phyloP scores from a whole-genome alignment of 345 rosid genomes.

The Gossypium turneri region DNA sequence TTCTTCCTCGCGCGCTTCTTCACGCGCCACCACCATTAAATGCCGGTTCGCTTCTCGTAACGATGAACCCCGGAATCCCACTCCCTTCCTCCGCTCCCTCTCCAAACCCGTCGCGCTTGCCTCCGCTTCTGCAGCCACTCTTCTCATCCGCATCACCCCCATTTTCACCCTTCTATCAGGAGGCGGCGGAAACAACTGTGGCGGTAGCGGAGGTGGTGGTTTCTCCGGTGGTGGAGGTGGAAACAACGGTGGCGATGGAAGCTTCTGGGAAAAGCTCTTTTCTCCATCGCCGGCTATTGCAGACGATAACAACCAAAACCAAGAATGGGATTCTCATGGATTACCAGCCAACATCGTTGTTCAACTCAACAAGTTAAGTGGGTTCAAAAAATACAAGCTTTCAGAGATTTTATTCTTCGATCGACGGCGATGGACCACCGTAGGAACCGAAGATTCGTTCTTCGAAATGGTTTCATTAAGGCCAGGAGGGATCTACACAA shows the following conservation, averaged over 20 bases:
- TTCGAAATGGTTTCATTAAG: slow-evolving; percentile 93
- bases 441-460: slow-evolving; percentile 86
- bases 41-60: slow-evolving; percentile 27
- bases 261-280: slow-evolving; percentile 55
- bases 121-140: slow-evolving; percentile 46
- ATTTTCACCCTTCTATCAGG: slow-evolving; percentile 23
- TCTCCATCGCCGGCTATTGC: slow-evolving; percentile 60
- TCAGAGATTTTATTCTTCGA: slow-evolving; percentile 85
- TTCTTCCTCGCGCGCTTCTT: slow-evolving; percentile 22
- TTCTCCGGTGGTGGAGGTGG: slow-evolving; percentile 40
- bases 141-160: slow-evolving; percentile 47
- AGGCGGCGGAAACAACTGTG: slow-evolving; percentile 30
- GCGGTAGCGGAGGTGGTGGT: slow-evolving; percentile 27
- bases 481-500: slow-evolving; percentile 82
- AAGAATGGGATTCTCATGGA: slow-evolving; percentile 90
- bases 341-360: slow-evolving; percentile 80
- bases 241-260: slow-evolving; percentile 37
- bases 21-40: slow-evolving; percentile 30
- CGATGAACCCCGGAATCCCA: slow-evolving; percentile 16
- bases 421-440: slow-evolving; percentile 47
- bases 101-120: slow-evolving; percentile 43
- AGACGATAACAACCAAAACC: slow-evolving; percentile 53
- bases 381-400: slow-evolving; percentile 74
- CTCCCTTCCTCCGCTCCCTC: slow-evolving; percentile 33
- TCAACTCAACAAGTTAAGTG: slow-evolving; percentile 80